These are phyloP conservation scores for Termitomyces sp. DNA, from an alignment of 1,284 basidiomycete species.

Conservation along the genomic window DNA sequence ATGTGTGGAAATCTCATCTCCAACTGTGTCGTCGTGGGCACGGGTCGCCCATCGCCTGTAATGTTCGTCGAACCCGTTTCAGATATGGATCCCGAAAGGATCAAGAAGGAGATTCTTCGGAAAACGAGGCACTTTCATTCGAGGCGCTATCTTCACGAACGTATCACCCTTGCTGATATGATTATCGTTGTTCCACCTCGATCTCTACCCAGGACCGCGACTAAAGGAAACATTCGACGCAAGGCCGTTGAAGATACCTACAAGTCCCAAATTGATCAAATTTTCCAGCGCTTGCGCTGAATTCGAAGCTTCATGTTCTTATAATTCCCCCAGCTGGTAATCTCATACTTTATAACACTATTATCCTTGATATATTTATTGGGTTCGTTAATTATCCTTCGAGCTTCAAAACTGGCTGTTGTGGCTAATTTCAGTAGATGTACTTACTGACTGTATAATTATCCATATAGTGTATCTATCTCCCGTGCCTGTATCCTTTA, in stretches of 20 bases:
- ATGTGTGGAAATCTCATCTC: constrained; percentile 51
- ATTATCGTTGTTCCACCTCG: constrained; percentile 51
- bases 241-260: constrained; percentile 57
- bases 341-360: not conserved
- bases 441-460: constrained; percentile 7
- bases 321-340: not conserved
- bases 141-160: constrained; percentile 64
- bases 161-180: constrained; percentile 48
- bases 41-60: constrained; percentile 54
- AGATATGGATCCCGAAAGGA: constrained; percentile 41
- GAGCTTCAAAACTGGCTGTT: not conserved
- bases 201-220: constrained; percentile 57
- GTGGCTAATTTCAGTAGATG: not conserved
- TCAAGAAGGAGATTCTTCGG: constrained; percentile 62
- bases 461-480: not conserved
- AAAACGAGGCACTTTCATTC: constrained; percentile 59
- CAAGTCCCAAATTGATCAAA: constrained; percentile 44
- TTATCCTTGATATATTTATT: not conserved
- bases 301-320: not conserved
- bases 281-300: constrained; percentile 31
- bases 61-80: constrained; percentile 53
- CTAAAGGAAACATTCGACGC: constrained; percentile 67
- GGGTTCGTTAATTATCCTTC: not conserved
- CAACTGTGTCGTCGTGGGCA: constrained; percentile 62
- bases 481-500: not conserved